These are phyloP conservation scores for Podila epicladia DNA, from an alignment of 192 early-diverging fungal genomes.

Conservation along the genomic window DNA sequence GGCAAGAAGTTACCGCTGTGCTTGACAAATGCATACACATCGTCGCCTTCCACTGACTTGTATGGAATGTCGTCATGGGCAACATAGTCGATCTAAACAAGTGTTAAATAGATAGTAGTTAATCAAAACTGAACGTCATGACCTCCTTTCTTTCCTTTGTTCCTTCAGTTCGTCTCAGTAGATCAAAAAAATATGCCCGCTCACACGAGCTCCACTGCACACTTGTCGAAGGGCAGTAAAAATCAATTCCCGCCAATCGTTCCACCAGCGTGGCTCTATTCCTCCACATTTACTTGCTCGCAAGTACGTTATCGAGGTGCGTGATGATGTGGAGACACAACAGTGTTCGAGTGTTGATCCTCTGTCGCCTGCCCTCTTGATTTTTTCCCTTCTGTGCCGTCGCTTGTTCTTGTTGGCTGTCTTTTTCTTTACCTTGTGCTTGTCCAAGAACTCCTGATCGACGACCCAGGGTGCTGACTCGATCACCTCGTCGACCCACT, in stretches of 20 bases:
- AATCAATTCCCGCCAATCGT: too few relatives aligned
- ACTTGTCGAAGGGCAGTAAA: too few relatives aligned
- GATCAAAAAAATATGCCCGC: too few relatives aligned
- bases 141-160: neutral
- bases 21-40: slow-evolving; percentile 87
- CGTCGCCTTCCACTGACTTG: slow-evolving; percentile 71
- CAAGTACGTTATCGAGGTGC: too few relatives aligned
- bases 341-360: too few relatives aligned
- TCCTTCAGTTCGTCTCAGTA: neutral
- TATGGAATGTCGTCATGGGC: slow-evolving; percentile 87
- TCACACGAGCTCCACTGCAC: too few relatives aligned
- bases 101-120: neutral
- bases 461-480: slow-evolving; percentile 81
- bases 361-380: too few relatives aligned
- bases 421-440: slow-evolving; percentile 55
- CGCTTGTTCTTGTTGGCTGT: too few relatives aligned
- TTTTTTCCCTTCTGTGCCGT: too few relatives aligned
- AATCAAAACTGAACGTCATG: neutral
- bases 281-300: too few relatives aligned
- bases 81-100: slow-evolving; percentile 77
- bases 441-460: slow-evolving; percentile 78
- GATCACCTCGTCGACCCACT: slow-evolving; percentile 87
- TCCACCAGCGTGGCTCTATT: too few relatives aligned
- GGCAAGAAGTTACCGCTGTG: slow-evolving; percentile 71
- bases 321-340: too few relatives aligned